A percentile compares a stretch with the other conserved stretches of the same genome.
Evolutionary conservation across 176 grass and related monocot genomes (phyloP).

Genomic region (Canna indica): DNA sequence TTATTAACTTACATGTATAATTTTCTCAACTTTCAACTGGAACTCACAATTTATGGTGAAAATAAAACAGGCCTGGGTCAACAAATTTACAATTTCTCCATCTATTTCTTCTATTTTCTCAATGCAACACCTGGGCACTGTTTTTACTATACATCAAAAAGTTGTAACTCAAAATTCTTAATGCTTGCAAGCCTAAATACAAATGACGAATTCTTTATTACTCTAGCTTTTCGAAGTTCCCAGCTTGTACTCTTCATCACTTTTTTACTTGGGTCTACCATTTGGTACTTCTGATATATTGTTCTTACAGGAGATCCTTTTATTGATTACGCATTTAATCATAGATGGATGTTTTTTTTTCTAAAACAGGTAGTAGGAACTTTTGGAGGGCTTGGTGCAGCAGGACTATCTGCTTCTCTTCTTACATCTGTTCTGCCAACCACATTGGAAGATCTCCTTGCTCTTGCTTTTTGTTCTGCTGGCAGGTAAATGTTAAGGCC

Average conservation of each 20-base stretch:
- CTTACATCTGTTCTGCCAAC: slow-evolving; percentile 81
- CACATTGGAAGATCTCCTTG: slow-evolving; percentile 93
- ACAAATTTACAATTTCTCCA: background rate
- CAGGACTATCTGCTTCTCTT: slow-evolving; percentile 83
- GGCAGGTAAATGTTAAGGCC: slow-evolving; percentile 57
- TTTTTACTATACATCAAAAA: background rate
- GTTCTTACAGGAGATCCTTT: background rate
- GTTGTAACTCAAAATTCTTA: background rate
- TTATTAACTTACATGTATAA: background rate
- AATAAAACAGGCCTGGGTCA: background rate
- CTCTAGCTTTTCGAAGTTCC: background rate
- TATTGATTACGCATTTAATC: background rate
- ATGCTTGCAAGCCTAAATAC: background rate
- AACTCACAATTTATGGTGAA: background rate
- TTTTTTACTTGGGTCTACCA: background rate
- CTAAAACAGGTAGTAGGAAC: slow-evolving; percentile 52
- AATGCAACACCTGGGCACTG: background rate
- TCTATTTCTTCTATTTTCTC: background rate
- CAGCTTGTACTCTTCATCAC: background rate
- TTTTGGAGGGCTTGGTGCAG: slow-evolving; percentile 89
- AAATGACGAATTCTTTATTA: background rate
- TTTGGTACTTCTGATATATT: background rate
- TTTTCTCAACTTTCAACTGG: background rate
- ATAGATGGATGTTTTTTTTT: background rate
- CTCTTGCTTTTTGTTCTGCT: slow-evolving; percentile 83